A percentile compares a stretch with the other conserved stretches of the same genome.
Conservation (phyloP, 352 stramenopile genomes). For the Pythium chondricola region DNA sequence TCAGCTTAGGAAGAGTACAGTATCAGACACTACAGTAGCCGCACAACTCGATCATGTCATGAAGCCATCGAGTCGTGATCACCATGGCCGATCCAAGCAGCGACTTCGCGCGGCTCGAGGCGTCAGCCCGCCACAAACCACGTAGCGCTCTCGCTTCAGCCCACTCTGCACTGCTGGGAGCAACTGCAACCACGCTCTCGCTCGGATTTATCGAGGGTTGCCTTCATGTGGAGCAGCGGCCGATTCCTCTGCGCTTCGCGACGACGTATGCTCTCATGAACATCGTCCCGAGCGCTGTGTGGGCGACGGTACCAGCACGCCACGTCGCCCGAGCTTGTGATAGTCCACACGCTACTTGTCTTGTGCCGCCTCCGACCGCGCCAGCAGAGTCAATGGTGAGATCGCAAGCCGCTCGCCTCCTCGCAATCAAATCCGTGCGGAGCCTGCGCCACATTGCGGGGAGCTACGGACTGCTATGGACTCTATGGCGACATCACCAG, state of each 20-base stretch:
- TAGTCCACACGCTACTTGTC: constrained; percentile 23
- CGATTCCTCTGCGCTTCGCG: constrained; percentile 67
- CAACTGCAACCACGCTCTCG: constrained; percentile 37
- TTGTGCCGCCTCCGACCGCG: constrained; percentile 19
- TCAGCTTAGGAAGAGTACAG: not conserved
- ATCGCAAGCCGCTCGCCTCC: constrained; percentile 24
- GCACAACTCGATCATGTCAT: not conserved
- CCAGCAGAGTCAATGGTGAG: constrained; percentile 5
- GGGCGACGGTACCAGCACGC: constrained; percentile 37
- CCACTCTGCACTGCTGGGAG: too few relatives aligned
- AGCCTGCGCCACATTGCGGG: constrained; percentile 36
- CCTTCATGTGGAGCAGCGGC: constrained; percentile 40
- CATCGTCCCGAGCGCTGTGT: constrained; percentile 55
- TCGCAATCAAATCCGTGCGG: constrained; percentile 43
- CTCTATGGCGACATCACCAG: constrained; percentile 32
- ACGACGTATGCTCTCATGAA: constrained; percentile 51
- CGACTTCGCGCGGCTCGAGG: constrained; percentile 10
- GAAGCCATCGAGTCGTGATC: constrained; percentile 15
- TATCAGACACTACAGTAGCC: constrained; percentile 3
- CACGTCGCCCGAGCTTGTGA: constrained; percentile 35
- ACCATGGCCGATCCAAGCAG: constrained; percentile 6
- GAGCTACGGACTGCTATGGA: constrained; percentile 63
- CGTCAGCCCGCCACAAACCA: not conserved
- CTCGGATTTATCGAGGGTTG: constrained; percentile 66
- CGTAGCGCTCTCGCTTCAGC: too few relatives aligned